phyloP scores from a whole-genome alignment of 2,329 filamentous ascomycete species.

The Aspergillus fumigatus region DNA sequence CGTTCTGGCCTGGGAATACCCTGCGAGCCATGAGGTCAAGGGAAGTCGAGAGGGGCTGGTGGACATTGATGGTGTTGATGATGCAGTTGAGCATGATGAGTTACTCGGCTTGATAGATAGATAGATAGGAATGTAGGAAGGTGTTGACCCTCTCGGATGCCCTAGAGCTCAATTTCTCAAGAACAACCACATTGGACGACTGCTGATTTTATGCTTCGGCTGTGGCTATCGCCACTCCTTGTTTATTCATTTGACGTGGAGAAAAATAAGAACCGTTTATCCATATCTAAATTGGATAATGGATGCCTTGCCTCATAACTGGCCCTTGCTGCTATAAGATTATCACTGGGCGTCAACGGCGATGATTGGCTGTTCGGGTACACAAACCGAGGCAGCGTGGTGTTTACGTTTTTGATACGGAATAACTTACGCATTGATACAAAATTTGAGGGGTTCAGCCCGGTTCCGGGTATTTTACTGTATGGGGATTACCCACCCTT shows the following conservation, averaged over 20 bases:
- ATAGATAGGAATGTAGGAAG: not conserved
- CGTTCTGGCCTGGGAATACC: slow-evolving; percentile 22
- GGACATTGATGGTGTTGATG: slow-evolving; percentile 1
- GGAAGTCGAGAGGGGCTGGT: slow-evolving; percentile 10
- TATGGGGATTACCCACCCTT: not conserved
- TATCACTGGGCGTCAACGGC: not conserved
- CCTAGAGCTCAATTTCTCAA: not conserved
- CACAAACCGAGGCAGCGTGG: too few relatives aligned
- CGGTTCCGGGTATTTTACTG: not conserved
- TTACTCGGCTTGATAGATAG: not conserved
- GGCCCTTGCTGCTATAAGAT: not conserved
- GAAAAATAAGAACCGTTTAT: not conserved
- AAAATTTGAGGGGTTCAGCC: not conserved
- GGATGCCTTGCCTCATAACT: not conserved
- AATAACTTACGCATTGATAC: not conserved
- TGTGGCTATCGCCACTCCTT: not conserved
- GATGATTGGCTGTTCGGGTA: not conserved
- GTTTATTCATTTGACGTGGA: not conserved
- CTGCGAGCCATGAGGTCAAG: slow-evolving; percentile 27
- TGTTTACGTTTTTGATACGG: not conserved
- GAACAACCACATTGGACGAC: not conserved
- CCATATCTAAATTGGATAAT: not conserved
- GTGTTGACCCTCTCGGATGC: not conserved
- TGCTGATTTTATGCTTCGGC: not conserved
- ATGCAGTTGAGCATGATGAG: not conserved